Evolutionary conservation across 768 basidiomycete genomes (phyloP), one percentile per base, ranked within the genome.

Genomic region (Trametes cinnabarina): DNA sequence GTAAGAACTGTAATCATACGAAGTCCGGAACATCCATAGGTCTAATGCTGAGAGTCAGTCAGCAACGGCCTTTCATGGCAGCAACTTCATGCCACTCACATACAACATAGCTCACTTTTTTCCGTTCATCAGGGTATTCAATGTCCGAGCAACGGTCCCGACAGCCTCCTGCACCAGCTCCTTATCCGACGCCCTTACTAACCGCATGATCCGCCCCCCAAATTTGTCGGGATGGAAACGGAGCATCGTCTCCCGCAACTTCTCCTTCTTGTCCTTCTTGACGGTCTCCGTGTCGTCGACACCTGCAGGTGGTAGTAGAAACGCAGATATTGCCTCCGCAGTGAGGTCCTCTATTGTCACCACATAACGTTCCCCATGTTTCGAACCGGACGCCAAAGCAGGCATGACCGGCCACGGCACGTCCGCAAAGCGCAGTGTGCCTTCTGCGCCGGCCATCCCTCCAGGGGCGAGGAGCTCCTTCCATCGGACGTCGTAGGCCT

Each of bases 171-270:
- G 73, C 3, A 88, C 85, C 15, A 61, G 66, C 41, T 77, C 78
- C 65, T 65, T 69, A 22, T 91, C 86, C 12, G 63, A 65, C 30
- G 74, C 72, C 41, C 63, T 65, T 6, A 90, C 76, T 4, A 76
- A 74, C 47, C 68, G 68, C 79, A 89, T 82, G 47, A 90, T 72
- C 32, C 89, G 78, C 19, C 89, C 87, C 68, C 91, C 87, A 52
- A 90, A 90, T 68, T 91, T 91, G 70, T 91, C 89, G 2, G 89
- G 89, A 66, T 91, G 89, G 68, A 87, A 91, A 19, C 88, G 84
- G 23, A 90, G 69, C 64, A 89, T 77, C 0, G 86, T 79, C 71
- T 89, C 88, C 63, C 85, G 76, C 43, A 90, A 65, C 60, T 78
- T 84, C 19, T 89, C 86, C 67, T 81, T 85, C 47, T 77, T 73